A percentile compares a stretch with the other conserved stretches of the same genome.
Evolutionary conservation across 2,329 filamentous ascomycete species (phyloP).

Genomic region (Colletotrichum eremochloae): DNA sequence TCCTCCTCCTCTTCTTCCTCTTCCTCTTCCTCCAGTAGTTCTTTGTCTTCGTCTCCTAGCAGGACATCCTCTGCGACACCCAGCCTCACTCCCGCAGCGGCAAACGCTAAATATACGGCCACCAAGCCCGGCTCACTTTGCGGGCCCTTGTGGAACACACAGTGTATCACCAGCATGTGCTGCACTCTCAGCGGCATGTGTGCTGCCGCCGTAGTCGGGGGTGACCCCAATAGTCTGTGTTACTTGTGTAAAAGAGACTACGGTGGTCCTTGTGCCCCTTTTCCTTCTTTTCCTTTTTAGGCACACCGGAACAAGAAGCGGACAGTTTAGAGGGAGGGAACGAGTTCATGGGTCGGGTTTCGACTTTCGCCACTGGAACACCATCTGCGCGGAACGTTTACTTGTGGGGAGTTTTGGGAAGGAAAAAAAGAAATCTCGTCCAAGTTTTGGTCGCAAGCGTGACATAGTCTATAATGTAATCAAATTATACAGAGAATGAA

Average conservation of each 20-base stretch:
- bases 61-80: too few species aligned
- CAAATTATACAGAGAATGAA: not conserved
- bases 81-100: too few species aligned
- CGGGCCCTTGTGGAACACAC: accelerated
- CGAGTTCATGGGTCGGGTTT: too few species aligned
- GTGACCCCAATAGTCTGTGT: accelerated
- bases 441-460: not conserved
- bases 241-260: accelerated
- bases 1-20: not conserved
- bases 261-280: not conserved
- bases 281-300: not conserved
- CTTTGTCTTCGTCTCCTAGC: not conserved
- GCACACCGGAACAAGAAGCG: accelerated
- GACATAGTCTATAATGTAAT: not conserved
- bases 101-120: accelerated
- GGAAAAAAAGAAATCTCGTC: accelerated
- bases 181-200: not conserved
- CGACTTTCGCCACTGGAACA: too few species aligned
- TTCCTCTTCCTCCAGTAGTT: too few species aligned
- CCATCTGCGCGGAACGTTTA: too few species aligned
- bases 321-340: accelerated
- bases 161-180: not conserved
- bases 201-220: not conserved
- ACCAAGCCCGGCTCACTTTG: not conserved
- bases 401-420: too few species aligned